Conservation (phyloP, 352 stramenopile species). For the Thalassiosira mediterranea region DNA sequence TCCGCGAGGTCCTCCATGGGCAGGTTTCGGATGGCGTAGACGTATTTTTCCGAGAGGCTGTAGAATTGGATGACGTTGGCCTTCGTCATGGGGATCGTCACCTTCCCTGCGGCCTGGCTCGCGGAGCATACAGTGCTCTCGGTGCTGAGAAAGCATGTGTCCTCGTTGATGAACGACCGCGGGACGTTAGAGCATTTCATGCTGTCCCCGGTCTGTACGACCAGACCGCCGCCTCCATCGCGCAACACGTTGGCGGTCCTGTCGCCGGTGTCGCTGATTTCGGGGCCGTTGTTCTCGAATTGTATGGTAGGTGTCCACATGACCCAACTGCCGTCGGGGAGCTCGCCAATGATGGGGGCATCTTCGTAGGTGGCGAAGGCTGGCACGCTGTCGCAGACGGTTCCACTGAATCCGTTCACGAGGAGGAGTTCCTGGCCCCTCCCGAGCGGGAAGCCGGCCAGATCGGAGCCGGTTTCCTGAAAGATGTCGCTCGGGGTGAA, state of each 20-base stretch:
- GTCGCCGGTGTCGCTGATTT: slow-evolving; percentile 35
- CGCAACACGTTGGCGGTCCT: slow-evolving; percentile 23
- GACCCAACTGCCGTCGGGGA: slow-evolving; percentile 53
- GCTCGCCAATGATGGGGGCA: slow-evolving; percentile 51
- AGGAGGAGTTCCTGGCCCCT: slow-evolving; percentile 46
- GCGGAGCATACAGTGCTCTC: slow-evolving; percentile 39
- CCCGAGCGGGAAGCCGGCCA: slow-evolving; percentile 15
- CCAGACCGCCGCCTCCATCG: slow-evolving; percentile 56
- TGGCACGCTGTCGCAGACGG: slow-evolving; percentile 39
- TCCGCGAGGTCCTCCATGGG: slow-evolving; percentile 42
- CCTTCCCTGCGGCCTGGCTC: slow-evolving; percentile 44
- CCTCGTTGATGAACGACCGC: slow-evolving; percentile 58
- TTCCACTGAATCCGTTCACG: slow-evolving; percentile 16
- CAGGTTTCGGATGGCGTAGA: slow-evolving; percentile 56
- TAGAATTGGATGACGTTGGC: slow-evolving; percentile 43
- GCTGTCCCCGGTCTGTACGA: slow-evolving; percentile 32
- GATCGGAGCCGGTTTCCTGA: slow-evolving; percentile 33
- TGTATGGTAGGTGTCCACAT: slow-evolving; percentile 42
- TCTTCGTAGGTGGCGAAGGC: slow-evolving; percentile 32
- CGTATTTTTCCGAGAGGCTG: slow-evolving; percentile 55
- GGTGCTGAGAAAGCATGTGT: slow-evolving; percentile 50
- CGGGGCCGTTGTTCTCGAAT: slow-evolving; percentile 54
- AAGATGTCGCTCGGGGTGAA: slow-evolving; percentile 36
- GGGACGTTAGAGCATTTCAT: slow-evolving; percentile 59
- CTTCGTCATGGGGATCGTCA: slow-evolving; percentile 39